Percentiles rank a stretch among this genome's conserved stretches.
phyloP scores from a whole-genome alignment of 192 early-diverging fungal genomes.

The Backusella circina region DNA sequence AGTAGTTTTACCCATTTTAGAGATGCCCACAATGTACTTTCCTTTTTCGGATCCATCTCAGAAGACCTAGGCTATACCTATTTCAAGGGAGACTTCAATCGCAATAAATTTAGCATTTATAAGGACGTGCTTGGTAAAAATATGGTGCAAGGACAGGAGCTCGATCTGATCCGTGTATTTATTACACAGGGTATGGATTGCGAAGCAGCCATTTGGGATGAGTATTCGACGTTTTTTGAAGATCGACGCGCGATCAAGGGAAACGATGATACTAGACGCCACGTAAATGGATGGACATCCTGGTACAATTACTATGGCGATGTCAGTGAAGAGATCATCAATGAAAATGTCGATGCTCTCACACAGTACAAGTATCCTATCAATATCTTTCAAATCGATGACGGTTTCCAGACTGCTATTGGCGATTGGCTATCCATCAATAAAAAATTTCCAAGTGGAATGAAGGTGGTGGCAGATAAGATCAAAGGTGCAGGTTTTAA shows the following conservation, averaged over 20 bases:
- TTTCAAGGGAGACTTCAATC: conserved; percentile 39
- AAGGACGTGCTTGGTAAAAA: conserved; percentile 44
- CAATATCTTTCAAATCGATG: conserved; percentile 52
- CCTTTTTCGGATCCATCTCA: conserved; percentile 39
- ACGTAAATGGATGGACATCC: conserved; percentile 48
- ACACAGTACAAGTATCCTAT: conserved; percentile 37
- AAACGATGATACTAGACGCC: conserved; percentile 20
- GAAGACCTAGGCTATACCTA: conserved; percentile 46
- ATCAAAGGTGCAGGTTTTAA: conserved; percentile 35
- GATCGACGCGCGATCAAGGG: conserved; percentile 10
- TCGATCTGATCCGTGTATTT: conserved; percentile 10
- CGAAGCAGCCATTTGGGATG: conserved; percentile 29
- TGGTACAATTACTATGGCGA: conserved; percentile 53
- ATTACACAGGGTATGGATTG: conserved; percentile 21
- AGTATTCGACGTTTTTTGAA: conserved; percentile 30
- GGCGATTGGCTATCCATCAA: conserved; percentile 48
- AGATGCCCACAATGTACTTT: conserved; percentile 27
- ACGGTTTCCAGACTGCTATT: conserved; percentile 45
- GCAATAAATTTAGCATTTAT: conserved; percentile 29
- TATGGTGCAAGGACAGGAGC: conserved; percentile 3
- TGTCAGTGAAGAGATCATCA: conserved; percentile 38
- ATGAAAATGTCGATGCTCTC: conserved; percentile 30
- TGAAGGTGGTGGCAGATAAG: conserved; percentile 31
- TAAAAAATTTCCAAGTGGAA: conserved; percentile 44
- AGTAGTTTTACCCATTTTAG: conserved; percentile 44